Evolutionary conservation across 2,329 filamentous ascomycete genomes (phyloP), one percentile per base, ranked within the genome.

Genomic region (Xylaria sp.): DNA sequence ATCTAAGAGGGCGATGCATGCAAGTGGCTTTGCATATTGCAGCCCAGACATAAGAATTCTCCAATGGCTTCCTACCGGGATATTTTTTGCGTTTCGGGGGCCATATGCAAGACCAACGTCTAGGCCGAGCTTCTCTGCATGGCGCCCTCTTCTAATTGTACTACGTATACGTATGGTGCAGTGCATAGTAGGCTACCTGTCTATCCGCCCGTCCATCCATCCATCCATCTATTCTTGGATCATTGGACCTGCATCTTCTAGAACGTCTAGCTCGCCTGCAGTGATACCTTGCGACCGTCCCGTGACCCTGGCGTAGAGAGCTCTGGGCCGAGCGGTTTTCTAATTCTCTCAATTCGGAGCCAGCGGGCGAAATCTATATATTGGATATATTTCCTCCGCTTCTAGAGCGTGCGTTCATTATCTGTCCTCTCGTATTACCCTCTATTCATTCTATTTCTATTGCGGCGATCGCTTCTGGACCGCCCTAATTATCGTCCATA

Each of bases 11-110:
- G 31, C 8, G 43, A 54, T 66, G 67, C 67, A 69, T 59, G 67
- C 58, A 66, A 56, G 60, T 63, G 48, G 36, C 62, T 62, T 62
- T 68, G 66, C 66, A 68, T 60, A 48, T 63, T 69, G 63, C 63
- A 66, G 54, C 46, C 58, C 63, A 36, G 28, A 48, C 41, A 46
- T n/a, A 46, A 7, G 31, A 13, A 20, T 59, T n/a, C 46, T 51
- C 62, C 67, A 66, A 66, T 63, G 36, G 49, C 58, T 62, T 69
- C 13, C 36, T 10, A 48, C 48, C 64, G 46, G 67, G 64, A 56
- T 20, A 67, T 64, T 56, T 60, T 60, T 20, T 55, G 28, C 13
- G 41, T 33, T 66, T 49, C 31, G 66, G 55, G 23, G 31, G 52
- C 51, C n/a, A 49, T 46, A 55, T 69, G 67, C 67, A 67, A 67